Conservation (phyloP, 768 basidiomycete genomes). For the Lactarius evosmus region DNA sequence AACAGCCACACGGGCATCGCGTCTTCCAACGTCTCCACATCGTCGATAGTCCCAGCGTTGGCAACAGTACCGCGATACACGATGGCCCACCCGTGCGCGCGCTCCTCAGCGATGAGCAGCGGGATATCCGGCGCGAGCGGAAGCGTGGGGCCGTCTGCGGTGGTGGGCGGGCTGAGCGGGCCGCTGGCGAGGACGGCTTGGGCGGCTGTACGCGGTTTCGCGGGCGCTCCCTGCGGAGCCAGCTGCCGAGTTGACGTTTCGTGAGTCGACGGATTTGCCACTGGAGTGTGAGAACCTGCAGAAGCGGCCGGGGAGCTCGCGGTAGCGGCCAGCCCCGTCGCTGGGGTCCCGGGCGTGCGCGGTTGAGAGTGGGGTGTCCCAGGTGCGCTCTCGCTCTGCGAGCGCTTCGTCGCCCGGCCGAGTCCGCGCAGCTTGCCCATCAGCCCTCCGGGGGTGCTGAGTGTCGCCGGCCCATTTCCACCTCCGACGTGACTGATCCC, state of each 20-base stretch:
- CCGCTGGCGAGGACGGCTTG: constrained; percentile 53
- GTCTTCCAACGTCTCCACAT: constrained; percentile 60
- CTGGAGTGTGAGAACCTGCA: neutral
- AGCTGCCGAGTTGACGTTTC: neutral
- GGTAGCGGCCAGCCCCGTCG: neutral
- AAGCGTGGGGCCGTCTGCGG: constrained; percentile 68
- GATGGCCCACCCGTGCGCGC: constrained; percentile 65
- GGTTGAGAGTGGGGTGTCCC: constrained; percentile 17
- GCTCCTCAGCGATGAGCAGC: constrained; percentile 81
- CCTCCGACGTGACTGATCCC: neutral
- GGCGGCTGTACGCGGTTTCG: constrained; percentile 45
- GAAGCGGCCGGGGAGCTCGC: neutral
- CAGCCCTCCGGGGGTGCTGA: constrained; percentile 43
- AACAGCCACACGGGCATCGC: constrained; percentile 84
- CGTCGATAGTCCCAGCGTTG: constrained; percentile 44
- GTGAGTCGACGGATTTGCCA: too few relatives aligned
- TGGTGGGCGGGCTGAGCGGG: constrained; percentile 61
- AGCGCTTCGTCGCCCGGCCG: constrained; percentile 52
- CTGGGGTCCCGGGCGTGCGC: neutral
- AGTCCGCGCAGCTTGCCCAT: constrained; percentile 81
- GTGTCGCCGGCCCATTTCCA: neutral
- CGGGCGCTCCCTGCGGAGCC: constrained; percentile 12
- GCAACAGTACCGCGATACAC: constrained; percentile 73
- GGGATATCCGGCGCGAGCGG: constrained; percentile 56
- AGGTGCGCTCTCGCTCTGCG: constrained; percentile 32